Evolutionary conservation across 352 stramenopile species (phyloP).

Genomic region (Pilasporangium apinafurcum): DNA sequence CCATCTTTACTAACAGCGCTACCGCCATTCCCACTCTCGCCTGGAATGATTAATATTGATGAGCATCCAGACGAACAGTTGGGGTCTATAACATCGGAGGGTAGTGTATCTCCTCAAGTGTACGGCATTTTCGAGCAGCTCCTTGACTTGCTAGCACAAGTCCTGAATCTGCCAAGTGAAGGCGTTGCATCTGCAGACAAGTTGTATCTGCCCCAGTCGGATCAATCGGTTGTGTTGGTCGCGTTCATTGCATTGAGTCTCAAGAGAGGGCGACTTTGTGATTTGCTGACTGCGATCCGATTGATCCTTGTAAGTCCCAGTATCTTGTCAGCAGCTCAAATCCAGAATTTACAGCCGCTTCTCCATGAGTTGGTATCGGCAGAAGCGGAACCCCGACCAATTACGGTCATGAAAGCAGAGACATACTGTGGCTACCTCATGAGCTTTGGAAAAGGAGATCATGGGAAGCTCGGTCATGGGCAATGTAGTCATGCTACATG

Average conservation of each 20-base stretch:
- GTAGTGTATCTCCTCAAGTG: neutral
- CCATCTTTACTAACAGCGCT: conserved; percentile 47
- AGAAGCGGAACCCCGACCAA: conserved; percentile 12
- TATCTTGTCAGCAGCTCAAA: conserved; percentile 5
- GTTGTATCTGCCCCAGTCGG: conserved; percentile 11
- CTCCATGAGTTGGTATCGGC: conserved; percentile 32
- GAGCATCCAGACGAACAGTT: no score
- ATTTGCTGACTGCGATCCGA: conserved; percentile 36
- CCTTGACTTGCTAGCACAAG: conserved; percentile 28
- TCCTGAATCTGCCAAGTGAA: conserved; percentile 17
- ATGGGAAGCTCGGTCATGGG: conserved; percentile 77
- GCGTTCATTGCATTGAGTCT: conserved; percentile 60
- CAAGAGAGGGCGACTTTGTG: conserved; percentile 53
- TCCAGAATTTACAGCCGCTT: conserved; percentile 24
- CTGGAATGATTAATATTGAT: conserved; percentile 30
- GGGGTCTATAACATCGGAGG: neutral
- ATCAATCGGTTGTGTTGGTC: conserved; percentile 27
- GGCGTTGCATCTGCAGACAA: no score
- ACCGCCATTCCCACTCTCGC: conserved; percentile 45
- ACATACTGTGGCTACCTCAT: conserved; percentile 42
- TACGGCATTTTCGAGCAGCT: conserved; percentile 55
- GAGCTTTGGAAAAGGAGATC: conserved; percentile 82
- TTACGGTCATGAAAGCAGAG: conserved; percentile 19
- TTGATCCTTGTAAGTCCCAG: conserved; percentile 23
- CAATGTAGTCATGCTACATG: conserved; percentile 60